Evolutionary conservation across 164 flowering plant genomes (phyloP).

Genomic region (Dillenia suffruticosa): DNA sequence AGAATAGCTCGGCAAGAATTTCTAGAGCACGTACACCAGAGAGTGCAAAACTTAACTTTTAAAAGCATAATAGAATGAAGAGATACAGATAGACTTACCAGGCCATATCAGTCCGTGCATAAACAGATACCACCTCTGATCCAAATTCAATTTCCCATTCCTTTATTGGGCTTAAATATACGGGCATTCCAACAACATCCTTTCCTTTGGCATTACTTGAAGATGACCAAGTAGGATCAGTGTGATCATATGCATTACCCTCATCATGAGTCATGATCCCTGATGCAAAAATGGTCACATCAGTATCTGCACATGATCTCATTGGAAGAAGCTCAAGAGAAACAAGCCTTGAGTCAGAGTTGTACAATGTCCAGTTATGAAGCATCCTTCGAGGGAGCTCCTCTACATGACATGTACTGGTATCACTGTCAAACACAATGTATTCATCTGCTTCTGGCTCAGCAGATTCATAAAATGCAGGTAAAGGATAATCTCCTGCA

Average conservation of each 20-base stretch:
- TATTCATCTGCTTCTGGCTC: conserved; percentile 75
- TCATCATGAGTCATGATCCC: conserved; percentile 80
- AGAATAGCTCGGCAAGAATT: no score
- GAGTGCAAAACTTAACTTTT: not conserved
- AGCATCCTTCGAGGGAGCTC: conserved; percentile 76
- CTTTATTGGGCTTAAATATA: conserved; percentile 84
- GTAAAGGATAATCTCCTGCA: conserved; percentile 90
- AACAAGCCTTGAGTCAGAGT: conserved; percentile 78
- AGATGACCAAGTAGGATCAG: conserved; percentile 37
- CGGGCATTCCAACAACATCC: conserved; percentile 67
- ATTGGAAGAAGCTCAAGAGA: conserved; percentile 92
- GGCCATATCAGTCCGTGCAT: conserved; percentile 84
- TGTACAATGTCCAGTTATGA: conserved; percentile 90
- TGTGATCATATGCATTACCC: conserved; percentile 71
- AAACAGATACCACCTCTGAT: conserved; percentile 63
- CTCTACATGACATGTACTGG: conserved; percentile 34
- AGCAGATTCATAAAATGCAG: conserved; percentile 66
- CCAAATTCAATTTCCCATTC: conserved; percentile 98
- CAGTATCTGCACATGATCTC: conserved; percentile 81
- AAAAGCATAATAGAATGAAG: not conserved
- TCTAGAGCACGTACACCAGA: not conserved
- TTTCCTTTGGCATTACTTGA: conserved; percentile 38
- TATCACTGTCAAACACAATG: conserved; percentile 56
- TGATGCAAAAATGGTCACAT: conserved; percentile 85
- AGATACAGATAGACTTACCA: conserved; percentile 43